These are phyloP conservation scores for Batkoa obscura DNA, from an alignment of 371 early-diverging fungal species.

Conservation along the genomic window DNA sequence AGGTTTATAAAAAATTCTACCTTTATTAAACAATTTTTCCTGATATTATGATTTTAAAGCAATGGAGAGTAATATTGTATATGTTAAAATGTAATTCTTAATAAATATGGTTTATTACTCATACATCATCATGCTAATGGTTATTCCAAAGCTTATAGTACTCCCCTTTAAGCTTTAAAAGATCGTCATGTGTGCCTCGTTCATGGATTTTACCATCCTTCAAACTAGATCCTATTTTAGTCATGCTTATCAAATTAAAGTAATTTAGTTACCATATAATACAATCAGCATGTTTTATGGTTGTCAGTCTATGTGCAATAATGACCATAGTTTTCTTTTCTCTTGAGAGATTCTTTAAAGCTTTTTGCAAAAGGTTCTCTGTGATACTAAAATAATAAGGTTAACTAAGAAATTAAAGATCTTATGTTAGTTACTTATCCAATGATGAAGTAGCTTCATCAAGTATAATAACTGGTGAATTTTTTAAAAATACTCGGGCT, in stretches of 20 bases:
- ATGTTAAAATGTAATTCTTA: no score
- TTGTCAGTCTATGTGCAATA: constrained; percentile 84
- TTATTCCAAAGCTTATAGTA: background rate
- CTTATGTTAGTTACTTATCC: constrained; percentile 2
- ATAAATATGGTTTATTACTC: no score
- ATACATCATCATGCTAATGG: no score
- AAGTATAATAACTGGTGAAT: constrained; percentile 51
- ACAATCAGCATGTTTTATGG: constrained; percentile 17
- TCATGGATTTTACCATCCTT: background rate
- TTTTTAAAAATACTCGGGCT: constrained; percentile 58
- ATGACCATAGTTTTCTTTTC: constrained; percentile 68
- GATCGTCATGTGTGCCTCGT: background rate
- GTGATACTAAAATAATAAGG: constrained; percentile 18
- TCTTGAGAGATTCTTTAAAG: constrained; percentile 40
- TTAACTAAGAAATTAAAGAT: no score
- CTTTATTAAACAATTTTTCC: no score
- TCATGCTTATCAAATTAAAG: no score
- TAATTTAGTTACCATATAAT: background rate
- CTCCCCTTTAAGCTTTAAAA: background rate
- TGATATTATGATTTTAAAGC: no score
- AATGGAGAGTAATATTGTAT: no score
- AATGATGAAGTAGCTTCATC: constrained; percentile 40
- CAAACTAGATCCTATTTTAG: background rate
- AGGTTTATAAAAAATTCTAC: no score
- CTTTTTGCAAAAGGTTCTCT: constrained; percentile 59